These are phyloP conservation scores for Pelagophyceae sp. DNA, from an alignment of 352 stramenopile genomes.

Conservation along the genomic window DNA sequence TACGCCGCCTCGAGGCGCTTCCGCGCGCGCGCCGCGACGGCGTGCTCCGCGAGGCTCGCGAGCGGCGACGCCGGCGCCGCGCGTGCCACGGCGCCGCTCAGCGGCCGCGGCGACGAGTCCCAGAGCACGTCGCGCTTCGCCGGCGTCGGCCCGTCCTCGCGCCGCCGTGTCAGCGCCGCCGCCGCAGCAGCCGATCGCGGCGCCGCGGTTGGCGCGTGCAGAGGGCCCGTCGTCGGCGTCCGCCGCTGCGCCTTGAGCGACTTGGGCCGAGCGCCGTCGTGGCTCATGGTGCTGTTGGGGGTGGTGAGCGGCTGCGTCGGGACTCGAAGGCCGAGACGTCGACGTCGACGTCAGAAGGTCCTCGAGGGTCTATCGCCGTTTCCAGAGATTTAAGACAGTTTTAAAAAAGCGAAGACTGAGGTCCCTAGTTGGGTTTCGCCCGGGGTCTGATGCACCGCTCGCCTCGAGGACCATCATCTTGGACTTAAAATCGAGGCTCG, in stretches of 20 bases:
- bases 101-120: background rate
- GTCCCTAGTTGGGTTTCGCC: too few relatives aligned
- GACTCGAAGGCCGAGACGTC: too few relatives aligned
- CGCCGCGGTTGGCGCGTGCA: background rate
- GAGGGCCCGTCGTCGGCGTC: background rate
- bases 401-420: too few relatives aligned
- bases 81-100: background rate
- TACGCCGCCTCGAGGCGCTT: background rate
- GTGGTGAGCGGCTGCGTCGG: too few relatives aligned
- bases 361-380: too few relatives aligned
- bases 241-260: background rate
- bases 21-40: background rate
- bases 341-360: too few relatives aligned
- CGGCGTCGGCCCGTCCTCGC: background rate
- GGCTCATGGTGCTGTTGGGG: too few relatives aligned
- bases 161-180: background rate
- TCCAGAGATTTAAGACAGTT: too few relatives aligned
- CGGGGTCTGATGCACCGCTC: too few relatives aligned
- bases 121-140: background rate
- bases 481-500: too few relatives aligned
- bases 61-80: background rate
- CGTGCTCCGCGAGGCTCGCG: background rate
- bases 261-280: too few relatives aligned
- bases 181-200: background rate
- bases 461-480: too few relatives aligned